Conservation (phyloP, 2,329 filamentous ascomycete genomes). For the Byssothecium circinans region DNA sequence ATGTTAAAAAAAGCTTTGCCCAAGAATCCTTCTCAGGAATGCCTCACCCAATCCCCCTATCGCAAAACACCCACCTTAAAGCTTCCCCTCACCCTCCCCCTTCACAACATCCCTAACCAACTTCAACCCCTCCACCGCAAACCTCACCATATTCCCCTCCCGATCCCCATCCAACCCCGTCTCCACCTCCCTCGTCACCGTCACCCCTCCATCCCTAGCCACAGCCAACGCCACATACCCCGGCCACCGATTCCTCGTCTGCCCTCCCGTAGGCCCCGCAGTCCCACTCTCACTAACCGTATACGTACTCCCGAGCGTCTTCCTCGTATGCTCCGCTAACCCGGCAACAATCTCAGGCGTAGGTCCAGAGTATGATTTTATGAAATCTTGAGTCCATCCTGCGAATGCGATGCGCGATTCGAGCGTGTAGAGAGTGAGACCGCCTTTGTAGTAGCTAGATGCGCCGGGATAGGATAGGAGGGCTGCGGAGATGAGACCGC, state of each 20-base stretch:
- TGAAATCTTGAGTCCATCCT: conserved; percentile 60
- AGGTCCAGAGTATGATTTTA: conserved; percentile 60
- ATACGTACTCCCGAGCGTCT: conserved; percentile 59
- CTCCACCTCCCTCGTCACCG: conserved; percentile 57
- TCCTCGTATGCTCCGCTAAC: conserved; percentile 59
- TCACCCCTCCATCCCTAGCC: conserved; percentile 56
- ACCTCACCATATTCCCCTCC: conserved; percentile 64
- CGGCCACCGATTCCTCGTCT: conserved; percentile 59
- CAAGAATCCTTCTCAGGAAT: too few relatives aligned
- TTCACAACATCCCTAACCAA: conserved; percentile 60
- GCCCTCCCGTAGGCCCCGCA: conserved; percentile 63
- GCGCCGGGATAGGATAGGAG: conserved; percentile 63
- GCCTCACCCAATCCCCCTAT: too few relatives aligned
- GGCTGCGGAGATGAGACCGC: conserved; percentile 62
- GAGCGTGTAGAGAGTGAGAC: conserved; percentile 64
- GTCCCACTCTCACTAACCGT: conserved; percentile 63
- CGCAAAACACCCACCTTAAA: conserved; percentile 19
- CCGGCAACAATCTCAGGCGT: conserved; percentile 60
- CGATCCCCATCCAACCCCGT: conserved; percentile 58
- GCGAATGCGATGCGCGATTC: conserved; percentile 60
- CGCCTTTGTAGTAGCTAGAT: conserved; percentile 61
- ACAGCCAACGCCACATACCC: conserved; percentile 68
- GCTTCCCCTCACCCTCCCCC: conserved; percentile 44
- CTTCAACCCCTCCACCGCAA: conserved; percentile 60
- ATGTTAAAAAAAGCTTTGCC: too few relatives aligned